Base-by-base conservation (phyloP, 257 asterid genomes). In the Plectranthus barbatus region DNA sequence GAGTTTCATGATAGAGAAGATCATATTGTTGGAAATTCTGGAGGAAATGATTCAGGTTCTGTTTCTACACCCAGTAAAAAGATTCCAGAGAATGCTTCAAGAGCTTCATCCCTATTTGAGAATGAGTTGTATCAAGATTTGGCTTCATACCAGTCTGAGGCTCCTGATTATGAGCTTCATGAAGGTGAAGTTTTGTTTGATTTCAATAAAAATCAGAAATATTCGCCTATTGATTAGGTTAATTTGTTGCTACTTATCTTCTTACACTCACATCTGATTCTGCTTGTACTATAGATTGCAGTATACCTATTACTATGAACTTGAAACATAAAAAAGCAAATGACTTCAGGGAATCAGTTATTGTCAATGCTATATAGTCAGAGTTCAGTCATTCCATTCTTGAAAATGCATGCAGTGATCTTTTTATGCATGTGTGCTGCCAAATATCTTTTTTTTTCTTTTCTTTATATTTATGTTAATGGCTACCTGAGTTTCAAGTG, bases 1-100 rank as follows among this genome's bases (percentile, higher is more conserved):
- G 86, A 84, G 72, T 72, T 73, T 70, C 80, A 34, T 67, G 81
- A 70, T 66, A 39, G 46, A 9, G 90, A 79, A 65, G 81, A 80
- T 33, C 75, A 48, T 61, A 19, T 54, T 12, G 14, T 42, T 56
- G 94, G 69, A 75, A 75, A 51, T 74, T 68, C 80, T 51, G 83
- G 69, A 58, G 69, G 69, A 55, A 75, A 78, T 67, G 81, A 79
- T 61, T 66, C 49, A 44, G 81, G 64, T 29, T 67, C 81, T 60
- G 62, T 73, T 66, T 72, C 86, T 65, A 71, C 79, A 49, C 72
- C 87, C 42, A 70, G 80, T 47, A 75, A 80, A 66, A 71, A 70
- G 62, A 46, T 74, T 60, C 72, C 68, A 62, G 96, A 87, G 68
- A 80, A 81, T 72, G 84, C 73, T 74, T 57, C 82, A 49, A 83